Evolutionary conservation across 345 rosid genomes (phyloP).

Genomic region (Leavenworthia alabamica): DNA sequence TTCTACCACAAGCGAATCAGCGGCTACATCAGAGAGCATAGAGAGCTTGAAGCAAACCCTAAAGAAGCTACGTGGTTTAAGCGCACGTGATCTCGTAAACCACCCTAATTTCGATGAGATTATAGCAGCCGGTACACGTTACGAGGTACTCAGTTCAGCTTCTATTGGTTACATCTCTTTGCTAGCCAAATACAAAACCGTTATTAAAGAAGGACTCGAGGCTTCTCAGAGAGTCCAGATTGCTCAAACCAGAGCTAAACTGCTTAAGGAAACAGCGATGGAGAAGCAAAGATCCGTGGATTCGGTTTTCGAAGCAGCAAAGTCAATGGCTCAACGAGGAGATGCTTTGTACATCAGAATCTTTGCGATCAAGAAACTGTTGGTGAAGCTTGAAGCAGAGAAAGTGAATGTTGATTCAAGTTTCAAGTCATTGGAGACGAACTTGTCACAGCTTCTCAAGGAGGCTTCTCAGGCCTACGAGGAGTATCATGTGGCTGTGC

Average conservation of each 20-base stretch:
- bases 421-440: slow-evolving; percentile 13
- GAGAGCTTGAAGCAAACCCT: slow-evolving; percentile 21
- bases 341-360: slow-evolving; percentile 22
- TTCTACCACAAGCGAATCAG: slow-evolving; percentile 28
- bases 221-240: slow-evolving; percentile 32
- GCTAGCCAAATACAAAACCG: slow-evolving; percentile 36
- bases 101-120: slow-evolving; percentile 29
- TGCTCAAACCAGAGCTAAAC: slow-evolving; percentile 24
- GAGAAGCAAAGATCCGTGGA: slow-evolving; percentile 31
- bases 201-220: slow-evolving; percentile 33
- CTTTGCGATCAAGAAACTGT: slow-evolving; percentile 28
- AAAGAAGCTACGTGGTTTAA: slow-evolving; percentile 26
- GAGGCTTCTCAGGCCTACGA: slow-evolving; percentile 30
- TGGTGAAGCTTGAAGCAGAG: slow-evolving; percentile 30
- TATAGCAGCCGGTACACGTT: slow-evolving; percentile 28
- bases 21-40: slow-evolving; percentile 27
- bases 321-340: slow-evolving; percentile 17
- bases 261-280: slow-evolving; percentile 28
- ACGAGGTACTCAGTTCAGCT: slow-evolving; percentile 31
- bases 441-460: slow-evolving; percentile 23
- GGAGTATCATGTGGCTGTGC: slow-evolving; percentile 29
- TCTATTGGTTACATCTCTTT: slow-evolving; percentile 34
- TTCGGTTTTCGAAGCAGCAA: background rate
- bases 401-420: slow-evolving; percentile 13
- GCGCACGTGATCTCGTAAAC: slow-evolving; percentile 28